Evolutionary conservation across 768 basidiomycete genomes (phyloP), one percentile per base, ranked within the genome.

Genomic region (Filobasidium floriforme): DNA sequence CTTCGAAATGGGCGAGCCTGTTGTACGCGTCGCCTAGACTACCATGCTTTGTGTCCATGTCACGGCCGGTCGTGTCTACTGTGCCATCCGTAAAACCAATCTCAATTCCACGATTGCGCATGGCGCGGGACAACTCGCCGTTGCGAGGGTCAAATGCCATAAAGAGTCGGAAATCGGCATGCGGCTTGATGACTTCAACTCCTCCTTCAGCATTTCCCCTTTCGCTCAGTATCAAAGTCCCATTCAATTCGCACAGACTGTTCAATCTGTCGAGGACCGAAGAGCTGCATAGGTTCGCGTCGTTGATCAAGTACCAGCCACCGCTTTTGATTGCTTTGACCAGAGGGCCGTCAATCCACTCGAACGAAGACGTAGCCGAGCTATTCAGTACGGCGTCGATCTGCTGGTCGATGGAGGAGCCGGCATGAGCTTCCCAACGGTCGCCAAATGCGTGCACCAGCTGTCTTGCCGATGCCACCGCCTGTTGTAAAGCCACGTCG

Each of bases 81-180:
- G 65, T 43, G 9, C 61, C 46, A 44, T 59, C 59, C 3, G 59
- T 55, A 24, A 51, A 60, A 10, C 49, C 64, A 57, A 97, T 83
- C 78, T 99, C 96, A 41, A 96, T 81, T 19, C 94, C 94, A 65
- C 96, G 86, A 79, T 99, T 99, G 28, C 96, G 88, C 96, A 99
- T 99, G 1, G 96, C 96, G 43, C 96, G 84, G 1, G 96, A 98
- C 12, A 98, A 81, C 79, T 99, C 96, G 54, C 96, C 96, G 68
- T 88, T 84, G 68, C 87, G 87, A 32, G 91, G 89, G 74, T 99
- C 90, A 61, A 93, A 86, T 1, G 87, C 85, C 92, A 99, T 94
- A 80, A 98, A 88, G 6, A 99, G 81, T 29, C 93, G 85, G 80
- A 99, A 99, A 70, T 87, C 82, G 1, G 88, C 86, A 75, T 98